These are phyloP conservation scores for Aureobasidium uvarum DNA, from an alignment of 2,329 filamentous ascomycete genomes.

Conservation along the genomic window DNA sequence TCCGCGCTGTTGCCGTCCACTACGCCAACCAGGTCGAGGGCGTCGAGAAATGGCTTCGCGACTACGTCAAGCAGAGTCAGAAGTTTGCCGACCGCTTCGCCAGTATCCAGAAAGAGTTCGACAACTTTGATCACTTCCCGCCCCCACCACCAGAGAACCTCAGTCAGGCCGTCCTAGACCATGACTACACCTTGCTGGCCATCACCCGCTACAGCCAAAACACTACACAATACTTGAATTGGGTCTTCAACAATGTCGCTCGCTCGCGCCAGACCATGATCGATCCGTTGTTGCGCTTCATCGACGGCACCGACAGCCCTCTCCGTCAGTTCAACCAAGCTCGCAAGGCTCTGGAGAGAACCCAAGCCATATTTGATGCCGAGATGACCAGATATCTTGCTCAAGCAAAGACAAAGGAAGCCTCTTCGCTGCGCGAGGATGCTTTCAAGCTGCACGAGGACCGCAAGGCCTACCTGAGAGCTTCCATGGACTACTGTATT, in stretches of 20 bases:
- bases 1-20: constrained; percentile 80
- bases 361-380: constrained; percentile 81
- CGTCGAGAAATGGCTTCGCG: constrained; percentile 88
- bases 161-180: constrained; percentile 83
- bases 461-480: constrained; percentile 83
- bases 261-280: constrained; percentile 73
- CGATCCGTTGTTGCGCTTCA: constrained; percentile 77
- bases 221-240: constrained; percentile 82
- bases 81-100: constrained; percentile 65
- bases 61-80: constrained; percentile 61
- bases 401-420: constrained; percentile 90
- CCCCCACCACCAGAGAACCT: constrained; percentile 68
- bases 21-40: constrained; percentile 89
- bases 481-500: constrained; percentile 90
- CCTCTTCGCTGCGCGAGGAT: constrained; percentile 86
- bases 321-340: constrained; percentile 83
- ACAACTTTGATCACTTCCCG: constrained; percentile 74
- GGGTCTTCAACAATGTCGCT: constrained; percentile 69
- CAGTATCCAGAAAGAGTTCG: constrained; percentile 63
- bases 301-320: constrained; percentile 74
- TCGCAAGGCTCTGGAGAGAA: constrained; percentile 69
- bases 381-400: constrained; percentile 76
- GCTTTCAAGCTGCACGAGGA: constrained; percentile 94
- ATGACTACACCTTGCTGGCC: constrained; percentile 89
- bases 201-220: constrained; percentile 83